Conservation (phyloP, 768 basidiomycete genomes). For the Coprinopsis cinerea region DNA sequence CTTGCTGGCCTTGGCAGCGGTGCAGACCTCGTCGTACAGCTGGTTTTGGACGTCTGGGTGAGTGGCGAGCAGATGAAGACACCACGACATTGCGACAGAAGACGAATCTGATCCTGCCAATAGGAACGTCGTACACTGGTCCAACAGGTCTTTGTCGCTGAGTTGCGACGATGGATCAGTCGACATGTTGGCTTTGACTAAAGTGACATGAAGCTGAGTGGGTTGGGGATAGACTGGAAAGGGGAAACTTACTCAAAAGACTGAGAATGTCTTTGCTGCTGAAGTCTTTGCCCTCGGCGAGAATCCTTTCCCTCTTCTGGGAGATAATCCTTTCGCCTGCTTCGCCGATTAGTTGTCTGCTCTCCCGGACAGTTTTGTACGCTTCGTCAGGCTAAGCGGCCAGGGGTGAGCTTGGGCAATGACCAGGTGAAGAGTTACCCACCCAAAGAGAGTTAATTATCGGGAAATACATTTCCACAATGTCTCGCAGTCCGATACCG, state of each 20-base stretch:
- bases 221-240: background rate
- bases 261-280: constrained; percentile 42
- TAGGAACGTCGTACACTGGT: constrained; percentile 61
- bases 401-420: background rate
- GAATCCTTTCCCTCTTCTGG: constrained; percentile 32
- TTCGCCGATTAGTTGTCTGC: constrained; percentile 32
- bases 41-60: constrained; percentile 48
- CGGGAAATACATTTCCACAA: constrained; percentile 44
- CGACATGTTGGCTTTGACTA: constrained; percentile 59
- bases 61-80: constrained; percentile 48
- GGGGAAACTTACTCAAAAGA: constrained; percentile 35
- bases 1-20: constrained; percentile 12
- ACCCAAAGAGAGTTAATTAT: constrained; percentile 40
- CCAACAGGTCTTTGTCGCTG: constrained; percentile 56
- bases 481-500: constrained; percentile 31
- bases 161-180: constrained; percentile 38
- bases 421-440: constrained; percentile 13
- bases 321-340: constrained; percentile 39
- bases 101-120: constrained; percentile 61
- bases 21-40: constrained; percentile 45
- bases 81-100: constrained; percentile 52
- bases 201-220: background rate
- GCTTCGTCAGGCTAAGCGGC: constrained; percentile 36
- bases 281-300: constrained; percentile 28
- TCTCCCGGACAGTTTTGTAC: constrained; percentile 31